A percentile compares a stretch with the other conserved stretches of the same genome.
phyloP scores from a whole-genome alignment of 2,329 filamentous ascomycete genomes.

The Juglanconis juglandina region DNA sequence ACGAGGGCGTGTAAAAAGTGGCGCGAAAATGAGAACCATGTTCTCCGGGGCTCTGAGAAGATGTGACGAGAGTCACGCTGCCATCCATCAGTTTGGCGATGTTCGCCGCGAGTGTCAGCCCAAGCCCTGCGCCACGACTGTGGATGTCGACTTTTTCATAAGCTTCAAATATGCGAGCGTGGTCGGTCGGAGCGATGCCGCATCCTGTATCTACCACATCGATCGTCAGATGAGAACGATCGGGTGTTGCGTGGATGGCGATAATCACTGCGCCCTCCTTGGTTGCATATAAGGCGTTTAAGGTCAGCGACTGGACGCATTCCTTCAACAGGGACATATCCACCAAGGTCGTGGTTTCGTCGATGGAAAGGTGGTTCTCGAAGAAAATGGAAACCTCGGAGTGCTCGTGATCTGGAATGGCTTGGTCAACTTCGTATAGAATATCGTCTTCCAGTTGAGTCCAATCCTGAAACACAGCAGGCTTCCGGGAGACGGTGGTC shows the following conservation, averaged over 20 bases:
- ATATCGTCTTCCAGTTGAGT: slow-evolving; percentile 28
- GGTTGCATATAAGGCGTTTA: slow-evolving; percentile 41
- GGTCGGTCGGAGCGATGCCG: slow-evolving; percentile 34
- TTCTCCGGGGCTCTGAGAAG: slow-evolving; percentile 22
- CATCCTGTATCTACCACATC: slow-evolving; percentile 41
- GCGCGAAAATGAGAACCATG: slow-evolving; percentile 38
- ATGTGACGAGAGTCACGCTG: slow-evolving; percentile 33
- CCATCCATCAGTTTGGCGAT: slow-evolving; percentile 39
- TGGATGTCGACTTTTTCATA: slow-evolving; percentile 39
- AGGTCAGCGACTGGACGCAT: slow-evolving; percentile 37
- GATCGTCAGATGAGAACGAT: slow-evolving; percentile 30
- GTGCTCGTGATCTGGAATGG: slow-evolving; percentile 28
- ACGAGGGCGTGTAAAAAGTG: slow-evolving; percentile 13
- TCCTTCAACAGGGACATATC: slow-evolving; percentile 40
- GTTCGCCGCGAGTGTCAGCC: slow-evolving; percentile 39
- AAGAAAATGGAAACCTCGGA: slow-evolving; percentile 30
- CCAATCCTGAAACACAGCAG: not conserved
- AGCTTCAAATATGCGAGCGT: slow-evolving; percentile 37
- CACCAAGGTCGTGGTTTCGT: slow-evolving; percentile 29
- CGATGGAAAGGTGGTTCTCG: slow-evolving; percentile 25
- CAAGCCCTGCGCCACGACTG: slow-evolving; percentile 38
- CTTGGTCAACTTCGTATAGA: slow-evolving; percentile 26
- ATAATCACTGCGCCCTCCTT: slow-evolving; percentile 34
- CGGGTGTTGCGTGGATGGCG: slow-evolving; percentile 27
- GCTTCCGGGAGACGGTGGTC: slow-evolving; percentile 24